Conservation (phyloP, 495 filamentous ascomycete species). For the Penicillium chermesinum region DNA sequence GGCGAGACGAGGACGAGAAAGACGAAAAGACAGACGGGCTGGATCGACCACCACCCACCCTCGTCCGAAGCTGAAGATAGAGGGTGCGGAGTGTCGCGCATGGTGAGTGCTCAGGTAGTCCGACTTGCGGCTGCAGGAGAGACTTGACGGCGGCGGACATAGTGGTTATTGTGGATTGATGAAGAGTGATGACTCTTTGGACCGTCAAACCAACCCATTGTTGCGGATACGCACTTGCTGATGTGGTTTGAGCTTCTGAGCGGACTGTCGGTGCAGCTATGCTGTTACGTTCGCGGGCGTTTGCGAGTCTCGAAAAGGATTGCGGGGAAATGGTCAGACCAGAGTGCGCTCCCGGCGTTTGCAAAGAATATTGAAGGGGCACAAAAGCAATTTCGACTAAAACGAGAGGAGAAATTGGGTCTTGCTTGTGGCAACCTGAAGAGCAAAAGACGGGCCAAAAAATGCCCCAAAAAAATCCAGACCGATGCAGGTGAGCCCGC, state of each 20-base stretch:
- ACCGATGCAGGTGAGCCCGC: slow-evolving; percentile 25
- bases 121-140: slow-evolving; percentile 35
- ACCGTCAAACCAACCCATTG: slow-evolving; percentile 50
- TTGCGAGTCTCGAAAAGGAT: neutral
- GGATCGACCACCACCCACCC: slow-evolving; percentile 37
- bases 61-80: slow-evolving; percentile 48
- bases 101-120: slow-evolving; percentile 37
- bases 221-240: slow-evolving; percentile 1
- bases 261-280: neutral
- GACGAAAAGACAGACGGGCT: slow-evolving; percentile 49
- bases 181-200: slow-evolving; percentile 27
- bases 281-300: neutral
- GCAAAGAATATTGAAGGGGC: neutral
- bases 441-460: neutral
- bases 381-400: neutral
- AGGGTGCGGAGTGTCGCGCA: slow-evolving; percentile 41
- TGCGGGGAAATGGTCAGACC: neutral
- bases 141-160: slow-evolving; percentile 26
- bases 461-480: slow-evolving; percentile 7
- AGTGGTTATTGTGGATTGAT: slow-evolving; percentile 14
- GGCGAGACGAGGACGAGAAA: slow-evolving; percentile 54
- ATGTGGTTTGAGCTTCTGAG: neutral
- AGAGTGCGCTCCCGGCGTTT: neutral
- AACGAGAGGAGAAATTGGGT: neutral
- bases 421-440: slow-evolving; percentile 1